Base-by-base conservation (phyloP, 2,329 filamentous ascomycete species). In the Teratosphaeria viscida region DNA sequence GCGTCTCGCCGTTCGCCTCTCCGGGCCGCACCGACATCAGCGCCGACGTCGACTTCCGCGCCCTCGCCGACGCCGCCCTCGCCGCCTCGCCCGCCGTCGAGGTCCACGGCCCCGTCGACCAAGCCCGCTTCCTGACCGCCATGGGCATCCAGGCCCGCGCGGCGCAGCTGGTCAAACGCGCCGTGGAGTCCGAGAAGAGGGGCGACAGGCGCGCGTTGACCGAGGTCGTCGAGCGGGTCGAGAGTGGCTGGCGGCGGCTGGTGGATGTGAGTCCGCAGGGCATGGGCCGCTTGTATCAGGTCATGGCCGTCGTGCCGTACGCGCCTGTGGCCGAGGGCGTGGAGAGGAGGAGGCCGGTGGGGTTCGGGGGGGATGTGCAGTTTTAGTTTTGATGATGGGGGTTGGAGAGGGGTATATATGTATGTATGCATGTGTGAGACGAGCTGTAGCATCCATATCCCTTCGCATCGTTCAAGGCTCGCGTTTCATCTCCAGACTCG, bases 261-360 rank as follows among this genome's bases (percentile, higher is more conserved):
- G 84, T 96, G n/a, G 92, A 96, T 72, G 80, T 85, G 52, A 87
- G 89, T 0, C 87, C 85, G 1, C 85, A 84, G 57, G 92, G 91
- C 0, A 99, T 99, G 94, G 94, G 94, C 0, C 92, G 87, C 76
- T 78, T 96, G 26, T 99, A 99, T 73, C 96, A 97, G 76, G 92
- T 85, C 27, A 81, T 99, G 81, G 89, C 92, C 12, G 90, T 99
- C 67, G 71, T 97, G 68, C 94, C 94, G 0, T 74, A 75, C 63
- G 67, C 64, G 53, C 70, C 73, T 8, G 58, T 58, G 0, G 58
- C 60, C 35, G 88, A 92, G 73, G 89, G 88, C 64, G 82, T 80
- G 39, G 19, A n/a, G 43, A 49, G 43, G 62, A 84, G 91, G 67
- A 81, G 86, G 61, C 92, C 92, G 2, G 91, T 96, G 58, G 94